Percentiles rank a stretch among this genome's conserved stretches.
These are phyloP conservation scores for Clarireedia hainanense DNA, from an alignment of 2,329 filamentous ascomycete genomes.

Conservation along the genomic window DNA sequence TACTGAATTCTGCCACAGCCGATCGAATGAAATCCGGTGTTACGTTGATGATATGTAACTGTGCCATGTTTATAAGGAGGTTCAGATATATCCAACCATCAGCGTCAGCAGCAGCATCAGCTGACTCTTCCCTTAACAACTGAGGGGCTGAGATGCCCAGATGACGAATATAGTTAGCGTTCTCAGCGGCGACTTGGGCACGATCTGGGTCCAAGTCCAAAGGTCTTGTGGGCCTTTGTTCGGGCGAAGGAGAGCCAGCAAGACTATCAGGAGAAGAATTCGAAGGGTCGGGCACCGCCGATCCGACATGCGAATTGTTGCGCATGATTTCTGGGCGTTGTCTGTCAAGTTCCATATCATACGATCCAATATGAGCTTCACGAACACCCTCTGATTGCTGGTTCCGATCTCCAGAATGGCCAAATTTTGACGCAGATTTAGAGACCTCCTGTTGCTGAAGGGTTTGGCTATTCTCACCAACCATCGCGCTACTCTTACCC, in stretches of 20 bases:
- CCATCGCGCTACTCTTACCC: conserved; percentile 46
- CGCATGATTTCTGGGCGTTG: neutral
- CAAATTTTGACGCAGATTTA: conserved; percentile 39
- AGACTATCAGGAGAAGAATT: conserved; percentile 10
- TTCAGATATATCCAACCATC: conserved; percentile 82
- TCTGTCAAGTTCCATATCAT: conserved; percentile 15
- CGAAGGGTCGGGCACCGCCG: neutral
- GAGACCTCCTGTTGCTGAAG: conserved; percentile 41
- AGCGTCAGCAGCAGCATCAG: conserved; percentile 50
- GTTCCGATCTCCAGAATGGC: conserved; percentile 21
- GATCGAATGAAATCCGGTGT: conserved; percentile 69
- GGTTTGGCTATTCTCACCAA: conserved; percentile 20
- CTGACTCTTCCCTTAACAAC: conserved; percentile 36
- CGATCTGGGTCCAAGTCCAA: conserved; percentile 72
- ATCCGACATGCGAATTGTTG: conserved; percentile 20
- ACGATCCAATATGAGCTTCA: conserved; percentile 33
- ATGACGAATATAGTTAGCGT: conserved; percentile 72
- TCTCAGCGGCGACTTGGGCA: conserved; percentile 66
- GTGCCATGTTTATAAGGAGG: conserved; percentile 70
- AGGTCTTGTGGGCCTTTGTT: conserved; percentile 71
- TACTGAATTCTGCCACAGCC: conserved; percentile 62
- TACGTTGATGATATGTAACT: conserved; percentile 78
- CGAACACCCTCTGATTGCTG: conserved; percentile 29
- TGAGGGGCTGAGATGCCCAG: conserved; percentile 59
- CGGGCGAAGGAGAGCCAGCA: conserved; percentile 34